These are phyloP conservation scores for Erodium moschatum DNA, from an alignment of 441 rosid species.

Conservation along the genomic window DNA sequence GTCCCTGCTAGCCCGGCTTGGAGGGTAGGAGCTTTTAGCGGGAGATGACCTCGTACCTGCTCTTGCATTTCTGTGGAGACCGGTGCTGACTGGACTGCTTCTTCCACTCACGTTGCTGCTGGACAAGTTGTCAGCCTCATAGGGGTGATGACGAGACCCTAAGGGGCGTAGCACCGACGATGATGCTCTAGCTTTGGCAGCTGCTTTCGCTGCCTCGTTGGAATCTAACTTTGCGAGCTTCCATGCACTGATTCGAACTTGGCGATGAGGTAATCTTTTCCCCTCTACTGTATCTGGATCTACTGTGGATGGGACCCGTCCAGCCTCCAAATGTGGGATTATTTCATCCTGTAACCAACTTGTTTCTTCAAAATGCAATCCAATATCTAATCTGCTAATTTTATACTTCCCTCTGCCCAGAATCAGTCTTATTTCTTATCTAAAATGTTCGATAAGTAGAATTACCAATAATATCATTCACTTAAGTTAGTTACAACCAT, in stretches of 20 bases:
- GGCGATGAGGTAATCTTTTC: conserved; percentile 57
- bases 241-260: conserved; percentile 86
- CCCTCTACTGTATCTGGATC: conserved; percentile 59
- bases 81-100: conserved; percentile 59
- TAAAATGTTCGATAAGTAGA: no score
- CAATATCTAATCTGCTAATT: no score
- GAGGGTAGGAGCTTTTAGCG: conserved; percentile 42
- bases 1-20: conserved; percentile 51
- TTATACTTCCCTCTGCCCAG: no score
- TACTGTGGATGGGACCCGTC: conserved; percentile 63
- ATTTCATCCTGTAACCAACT: conserved; percentile 57
- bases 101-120: conserved; percentile 62
- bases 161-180: conserved; percentile 25
- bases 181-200: conserved; percentile 37
- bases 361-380: no score
- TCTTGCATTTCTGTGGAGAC: conserved; percentile 29
- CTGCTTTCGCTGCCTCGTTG: conserved; percentile 66
- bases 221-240: conserved; percentile 85
- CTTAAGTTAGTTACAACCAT: no score
- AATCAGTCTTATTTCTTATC: no score
- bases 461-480: no score
- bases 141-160: conserved; percentile 40
- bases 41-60: conserved; percentile 31
- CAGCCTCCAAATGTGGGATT: conserved; percentile 78
- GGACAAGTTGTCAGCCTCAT: conserved; percentile 41